Conservation (phyloP, 768 basidiomycete species). For the Chiua virens region DNA sequence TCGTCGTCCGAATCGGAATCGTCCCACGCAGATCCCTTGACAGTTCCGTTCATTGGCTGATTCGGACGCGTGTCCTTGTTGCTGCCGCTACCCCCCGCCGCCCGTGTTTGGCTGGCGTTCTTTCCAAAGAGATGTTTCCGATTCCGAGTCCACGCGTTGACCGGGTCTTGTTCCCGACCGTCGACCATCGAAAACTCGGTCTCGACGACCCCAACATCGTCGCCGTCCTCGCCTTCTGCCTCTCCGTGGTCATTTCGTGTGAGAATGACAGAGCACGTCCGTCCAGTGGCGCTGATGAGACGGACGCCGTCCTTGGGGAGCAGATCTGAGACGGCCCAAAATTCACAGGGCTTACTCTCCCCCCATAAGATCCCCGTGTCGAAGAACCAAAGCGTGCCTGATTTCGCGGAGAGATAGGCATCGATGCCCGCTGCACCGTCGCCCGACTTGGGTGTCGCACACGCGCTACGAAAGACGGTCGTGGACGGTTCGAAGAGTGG, state of each 20-base stretch:
- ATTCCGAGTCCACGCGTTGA: conserved; percentile 63
- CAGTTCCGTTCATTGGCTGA: conserved; percentile 11
- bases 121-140: conserved; percentile 58
- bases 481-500: conserved; percentile 49
- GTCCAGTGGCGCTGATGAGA: conserved; percentile 61
- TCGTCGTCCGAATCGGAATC: conserved; percentile 37
- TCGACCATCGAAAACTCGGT: conserved; percentile 75
- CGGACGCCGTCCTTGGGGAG: conserved; percentile 50
- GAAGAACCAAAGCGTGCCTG: conserved; percentile 73
- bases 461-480: conserved; percentile 56
- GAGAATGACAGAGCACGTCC: conserved; percentile 64
- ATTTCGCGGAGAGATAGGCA: conserved; percentile 70
- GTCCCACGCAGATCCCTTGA: conserved; percentile 30
- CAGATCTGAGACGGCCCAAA: conserved; percentile 67
- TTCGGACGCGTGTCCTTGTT: conserved; percentile 6
- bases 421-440: conserved; percentile 60
- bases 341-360: conserved; percentile 75
- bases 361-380: conserved; percentile 69
- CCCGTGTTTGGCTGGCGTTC: not conserved
- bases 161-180: conserved; percentile 62
- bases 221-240: conserved; percentile 38
- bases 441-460: conserved; percentile 34
- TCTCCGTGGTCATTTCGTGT: conserved; percentile 31
- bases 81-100: not conserved
- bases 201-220: conserved; percentile 47